phyloP scores from a whole-genome alignment of 225 moss, liverwort and hornwort species.

The Bryoerythrophyllum caledonicum region DNA sequence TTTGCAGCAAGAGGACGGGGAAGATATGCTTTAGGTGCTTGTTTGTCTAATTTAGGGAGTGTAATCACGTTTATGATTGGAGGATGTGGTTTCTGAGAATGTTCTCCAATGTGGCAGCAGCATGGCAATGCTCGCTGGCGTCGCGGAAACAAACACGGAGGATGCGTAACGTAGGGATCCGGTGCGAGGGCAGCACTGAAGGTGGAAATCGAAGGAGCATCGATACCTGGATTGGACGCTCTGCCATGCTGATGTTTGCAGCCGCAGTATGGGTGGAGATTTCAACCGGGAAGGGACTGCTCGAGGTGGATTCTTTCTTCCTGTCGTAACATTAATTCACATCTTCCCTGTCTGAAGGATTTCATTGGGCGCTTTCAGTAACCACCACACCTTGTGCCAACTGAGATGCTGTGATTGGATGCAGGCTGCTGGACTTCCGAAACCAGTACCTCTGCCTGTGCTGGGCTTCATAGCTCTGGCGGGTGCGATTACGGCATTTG shows the following conservation, averaged over 20 bases:
- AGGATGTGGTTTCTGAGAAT: background rate
- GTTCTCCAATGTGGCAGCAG: conserved; percentile 23
- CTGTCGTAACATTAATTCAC: background rate
- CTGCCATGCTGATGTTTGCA: conserved; percentile 83
- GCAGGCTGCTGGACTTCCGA: conserved; percentile 55
- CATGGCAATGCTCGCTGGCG: conserved; percentile 29
- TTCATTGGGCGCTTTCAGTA: background rate
- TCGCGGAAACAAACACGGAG: conserved; percentile 29
- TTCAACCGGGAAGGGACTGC: conserved; percentile 85
- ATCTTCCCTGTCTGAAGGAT: background rate
- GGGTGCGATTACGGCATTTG: conserved; percentile 54
- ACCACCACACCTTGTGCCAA: background rate
- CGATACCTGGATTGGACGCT: conserved; percentile 85
- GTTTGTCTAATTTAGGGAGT: background rate
- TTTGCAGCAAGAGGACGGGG: background rate
- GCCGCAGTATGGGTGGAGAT: conserved; percentile 65
- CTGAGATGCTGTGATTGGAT: conserved; percentile 20
- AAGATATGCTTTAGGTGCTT: background rate
- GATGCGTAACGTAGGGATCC: conserved; percentile 18
- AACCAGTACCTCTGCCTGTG: conserved; percentile 38
- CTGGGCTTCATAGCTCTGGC: conserved; percentile 46
- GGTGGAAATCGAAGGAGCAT: conserved; percentile 50
- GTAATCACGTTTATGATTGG: background rate
- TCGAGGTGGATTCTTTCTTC: conserved; percentile 44
- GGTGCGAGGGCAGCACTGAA: conserved; percentile 33